Evolutionary conservation across 1,139 yeast genomes (phyloP).

Genomic region (Saccharomyces hybrid): DNA sequence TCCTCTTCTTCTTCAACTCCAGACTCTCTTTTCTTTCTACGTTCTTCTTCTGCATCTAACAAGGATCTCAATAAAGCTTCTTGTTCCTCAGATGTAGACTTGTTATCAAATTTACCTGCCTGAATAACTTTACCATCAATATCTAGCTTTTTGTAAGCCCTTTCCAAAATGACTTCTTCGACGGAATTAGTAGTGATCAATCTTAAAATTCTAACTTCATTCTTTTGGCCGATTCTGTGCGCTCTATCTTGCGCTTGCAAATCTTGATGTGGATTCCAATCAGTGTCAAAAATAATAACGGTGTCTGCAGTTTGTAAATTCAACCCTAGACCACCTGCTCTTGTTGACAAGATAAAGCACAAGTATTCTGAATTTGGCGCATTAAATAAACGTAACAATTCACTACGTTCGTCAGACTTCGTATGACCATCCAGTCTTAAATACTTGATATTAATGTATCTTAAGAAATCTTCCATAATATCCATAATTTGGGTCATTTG

Average conservation of each 20-base stretch:
- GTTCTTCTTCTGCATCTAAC: constrained; percentile 63
- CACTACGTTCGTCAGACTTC: constrained; percentile 74
- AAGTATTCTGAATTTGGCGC: constrained; percentile 66
- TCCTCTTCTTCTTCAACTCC: constrained; percentile 41
- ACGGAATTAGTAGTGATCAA: constrained; percentile 75
- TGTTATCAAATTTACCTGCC: constrained; percentile 80
- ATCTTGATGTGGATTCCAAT: constrained; percentile 92
- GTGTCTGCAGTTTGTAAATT: constrained; percentile 85
- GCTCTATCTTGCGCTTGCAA: constrained; percentile 89
- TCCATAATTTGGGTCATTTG: constrained; percentile 90
- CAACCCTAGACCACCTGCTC: constrained; percentile 87
- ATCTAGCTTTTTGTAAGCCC: constrained; percentile 76
- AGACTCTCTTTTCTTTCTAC: constrained; percentile 39
- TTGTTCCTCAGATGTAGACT: constrained; percentile 75
- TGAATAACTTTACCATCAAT: constrained; percentile 85
- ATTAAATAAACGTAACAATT: constrained; percentile 59
- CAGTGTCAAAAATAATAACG: constrained; percentile 79
- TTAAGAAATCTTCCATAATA: constrained; percentile 76
- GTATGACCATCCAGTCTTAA: constrained; percentile 78
- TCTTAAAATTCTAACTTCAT: constrained; percentile 73
- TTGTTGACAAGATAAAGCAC: constrained; percentile 70
- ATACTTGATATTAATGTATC: constrained; percentile 56
- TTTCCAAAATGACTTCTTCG: constrained; percentile 72
- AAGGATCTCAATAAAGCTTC: constrained; percentile 66
- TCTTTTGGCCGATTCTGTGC: constrained; percentile 83